phyloP scores from a whole-genome alignment of 345 rosid species.

The Physaria fendleri region DNA sequence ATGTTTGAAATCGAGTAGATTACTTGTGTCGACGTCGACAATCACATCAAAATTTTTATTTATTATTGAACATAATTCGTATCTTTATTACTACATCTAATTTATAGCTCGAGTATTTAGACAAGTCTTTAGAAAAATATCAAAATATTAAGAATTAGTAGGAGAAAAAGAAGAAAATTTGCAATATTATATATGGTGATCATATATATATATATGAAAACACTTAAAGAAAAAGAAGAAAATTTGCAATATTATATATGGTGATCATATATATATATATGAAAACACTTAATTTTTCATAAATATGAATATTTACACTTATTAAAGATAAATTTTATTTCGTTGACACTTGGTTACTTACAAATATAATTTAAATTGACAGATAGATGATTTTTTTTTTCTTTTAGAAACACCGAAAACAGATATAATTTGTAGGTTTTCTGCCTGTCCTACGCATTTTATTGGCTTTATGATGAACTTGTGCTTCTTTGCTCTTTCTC shows the following conservation, averaged over 20 bases:
- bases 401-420: conserved; percentile 35
- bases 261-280: not conserved
- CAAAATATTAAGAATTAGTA: not conserved
- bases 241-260: not conserved
- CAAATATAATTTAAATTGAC: not conserved
- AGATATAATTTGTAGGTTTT: conserved; percentile 41
- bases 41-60: not conserved
- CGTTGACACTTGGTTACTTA: not conserved
- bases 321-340: not conserved
- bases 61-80: not conserved
- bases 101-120: not conserved
- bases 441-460: conserved; percentile 38
- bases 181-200: not conserved
- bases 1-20: not conserved
- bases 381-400: not conserved
- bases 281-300: not conserved
- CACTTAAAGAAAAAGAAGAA: not conserved
- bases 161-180: not conserved
- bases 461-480: conserved; percentile 45
- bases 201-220: not conserved
- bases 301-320: not conserved
- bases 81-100: not conserved
- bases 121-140: no score
- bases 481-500: conserved; percentile 43
- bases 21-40: not conserved